Conservation (phyloP, 176 grass and related monocot genomes). For the Pharus latifolius region DNA sequence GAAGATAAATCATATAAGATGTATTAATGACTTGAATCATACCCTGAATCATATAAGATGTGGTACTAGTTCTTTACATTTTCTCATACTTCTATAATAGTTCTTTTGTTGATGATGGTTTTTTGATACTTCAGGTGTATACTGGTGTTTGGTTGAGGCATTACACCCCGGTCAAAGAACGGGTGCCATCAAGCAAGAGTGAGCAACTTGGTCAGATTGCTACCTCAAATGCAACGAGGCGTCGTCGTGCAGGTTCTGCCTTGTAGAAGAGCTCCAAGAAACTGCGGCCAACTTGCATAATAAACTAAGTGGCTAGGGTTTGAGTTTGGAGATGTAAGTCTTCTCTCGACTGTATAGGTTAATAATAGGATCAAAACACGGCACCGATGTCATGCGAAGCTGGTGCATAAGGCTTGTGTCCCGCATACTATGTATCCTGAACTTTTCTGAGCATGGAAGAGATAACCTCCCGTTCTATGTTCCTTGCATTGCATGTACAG, state of each 20-base stretch:
- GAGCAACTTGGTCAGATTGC: constrained; percentile 68
- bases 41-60: background rate
- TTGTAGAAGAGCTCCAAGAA: constrained; percentile 19
- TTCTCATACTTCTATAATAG: background rate
- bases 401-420: background rate
- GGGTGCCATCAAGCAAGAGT: constrained; percentile 30
- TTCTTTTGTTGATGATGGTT: background rate
- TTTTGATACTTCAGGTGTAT: constrained; percentile 43
- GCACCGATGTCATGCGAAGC: background rate
- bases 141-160: constrained; percentile 75
- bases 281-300: background rate
- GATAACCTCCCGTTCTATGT: too few species aligned
- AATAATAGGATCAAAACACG: constrained; percentile 12
- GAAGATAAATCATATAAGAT: background rate
- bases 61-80: background rate
- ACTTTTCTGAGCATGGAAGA: background rate
- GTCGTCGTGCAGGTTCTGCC: constrained; percentile 60
- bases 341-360: constrained; percentile 1
- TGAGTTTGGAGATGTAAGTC: background rate
- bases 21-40: too few species aligned
- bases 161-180: constrained; percentile 51
- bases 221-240: constrained; percentile 75
- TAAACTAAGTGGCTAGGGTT: background rate
- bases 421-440: background rate
- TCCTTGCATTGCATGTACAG: too few species aligned